Base-by-base conservation (phyloP, 306 rosid species). In the Cucurbita ficifolia region DNA sequence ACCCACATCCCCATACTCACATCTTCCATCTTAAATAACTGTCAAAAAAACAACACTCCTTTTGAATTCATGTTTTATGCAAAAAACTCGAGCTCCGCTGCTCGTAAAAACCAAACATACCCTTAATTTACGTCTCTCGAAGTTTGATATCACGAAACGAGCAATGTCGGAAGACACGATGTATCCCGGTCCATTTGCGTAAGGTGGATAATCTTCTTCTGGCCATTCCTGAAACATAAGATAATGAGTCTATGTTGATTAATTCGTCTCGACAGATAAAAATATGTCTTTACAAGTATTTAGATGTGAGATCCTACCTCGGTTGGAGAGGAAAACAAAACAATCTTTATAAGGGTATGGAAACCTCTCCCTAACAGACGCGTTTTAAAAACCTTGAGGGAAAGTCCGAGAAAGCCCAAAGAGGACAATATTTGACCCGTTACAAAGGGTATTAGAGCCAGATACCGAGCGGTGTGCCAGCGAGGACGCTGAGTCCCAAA, bases 1-100 rank as follows among this genome's bases (percentile, higher is more conserved):
- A 88, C 89, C 94, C 94, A 88, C 94, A 86, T 84, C 81, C 94
- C 94, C 94, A 88, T 83, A 72, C 94, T 88, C 83, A 88, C 94
- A 50, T 88, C 94, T 79, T 88, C 94, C 94, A 88, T 88, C 81
- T 88, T 88, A 69, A 88, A 88, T 76, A 88, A 62, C 94, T 88
- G 85, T 84, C 33, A 29, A 55, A 21, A 62, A 75, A 38, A 68
- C 36, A 45, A 45, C 5, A 3, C 33, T 16, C 18, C 36, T 42
- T 17, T 64, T 40, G 4, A 43, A 22, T 3, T 10, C 4, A 17
- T 4, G 7, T 11, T 16, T 11, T 40, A 24, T 4, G 18, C 7
- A 33, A 65, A 43, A 5, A 12, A 42, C 6, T 43, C 21, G 71
- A 18, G 10, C 19, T 40, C 5, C 2, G 29, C 45, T 24, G 54